A percentile compares a stretch with the other conserved stretches of the same genome.
Evolutionary conservation across 495 filamentous ascomycete genomes (phyloP).

Genomic region (Xylaria intraflava): DNA sequence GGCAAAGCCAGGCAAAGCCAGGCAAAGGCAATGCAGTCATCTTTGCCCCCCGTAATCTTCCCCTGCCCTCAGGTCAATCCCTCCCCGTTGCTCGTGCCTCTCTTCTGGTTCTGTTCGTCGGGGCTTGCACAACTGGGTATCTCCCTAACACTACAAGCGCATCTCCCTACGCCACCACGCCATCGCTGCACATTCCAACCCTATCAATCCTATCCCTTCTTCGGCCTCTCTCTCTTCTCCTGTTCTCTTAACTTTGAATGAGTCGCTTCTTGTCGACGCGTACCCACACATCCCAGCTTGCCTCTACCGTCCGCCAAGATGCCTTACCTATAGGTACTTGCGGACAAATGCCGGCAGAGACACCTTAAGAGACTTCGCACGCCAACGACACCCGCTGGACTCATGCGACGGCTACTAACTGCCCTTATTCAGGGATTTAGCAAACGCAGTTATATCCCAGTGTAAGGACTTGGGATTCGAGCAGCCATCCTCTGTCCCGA

Average conservation of each 20-base stretch:
- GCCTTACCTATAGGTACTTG: not conserved
- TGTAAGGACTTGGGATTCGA: not conserved
- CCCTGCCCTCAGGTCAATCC: too few species aligned
- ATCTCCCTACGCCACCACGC: slow-evolving; percentile 2
- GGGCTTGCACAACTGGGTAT: too few species aligned
- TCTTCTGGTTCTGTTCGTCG: too few species aligned
- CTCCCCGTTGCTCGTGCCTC: too few species aligned
- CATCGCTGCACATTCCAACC: slow-evolving; percentile 13
- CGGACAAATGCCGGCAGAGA: slow-evolving; percentile 9
- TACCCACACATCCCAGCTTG: slow-evolving; percentile 7
- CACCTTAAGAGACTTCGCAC: slow-evolving; percentile 2
- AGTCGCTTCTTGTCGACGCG: slow-evolving; percentile 1
- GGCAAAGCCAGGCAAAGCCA: too few species aligned
- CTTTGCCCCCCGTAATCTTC: too few species aligned
- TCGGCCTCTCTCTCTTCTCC: not conserved
- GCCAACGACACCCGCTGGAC: slow-evolving; percentile 1
- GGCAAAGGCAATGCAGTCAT: too few species aligned
- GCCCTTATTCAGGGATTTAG: not conserved
- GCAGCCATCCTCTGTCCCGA: not conserved
- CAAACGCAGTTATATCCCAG: not conserved
- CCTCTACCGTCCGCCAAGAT: not conserved
- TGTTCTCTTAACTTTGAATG: not conserved
- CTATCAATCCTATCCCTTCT: not conserved
- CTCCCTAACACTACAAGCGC: too few species aligned
- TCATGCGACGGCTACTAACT: not conserved